Conservation (phyloP, 768 basidiomycete genomes). For the Mycena filopes region DNA sequence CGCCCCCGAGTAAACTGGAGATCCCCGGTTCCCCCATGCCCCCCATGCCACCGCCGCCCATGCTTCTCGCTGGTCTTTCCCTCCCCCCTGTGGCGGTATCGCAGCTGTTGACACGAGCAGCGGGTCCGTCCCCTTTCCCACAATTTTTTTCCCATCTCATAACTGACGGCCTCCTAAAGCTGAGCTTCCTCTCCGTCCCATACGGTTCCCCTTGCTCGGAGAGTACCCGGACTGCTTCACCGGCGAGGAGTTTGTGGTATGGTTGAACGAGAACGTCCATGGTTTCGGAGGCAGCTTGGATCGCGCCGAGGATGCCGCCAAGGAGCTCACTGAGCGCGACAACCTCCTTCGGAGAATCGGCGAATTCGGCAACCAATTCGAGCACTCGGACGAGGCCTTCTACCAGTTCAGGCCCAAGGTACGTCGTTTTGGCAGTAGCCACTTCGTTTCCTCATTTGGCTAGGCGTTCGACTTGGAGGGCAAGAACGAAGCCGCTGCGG, state of each 20-base stretch:
- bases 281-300: constrained; percentile 84
- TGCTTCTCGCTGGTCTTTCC: constrained; percentile 81
- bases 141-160: neutral
- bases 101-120: constrained; percentile 75
- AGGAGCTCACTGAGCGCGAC: constrained; percentile 69
- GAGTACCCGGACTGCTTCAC: constrained; percentile 89
- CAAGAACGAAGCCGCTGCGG: constrained; percentile 37
- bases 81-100: constrained; percentile 74
- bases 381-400: constrained; percentile 79
- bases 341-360: constrained; percentile 77
- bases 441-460: neutral
- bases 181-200: constrained; percentile 75
- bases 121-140: constrained; percentile 35
- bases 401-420: constrained; percentile 90
- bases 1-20: constrained; percentile 59
- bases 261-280: constrained; percentile 82
- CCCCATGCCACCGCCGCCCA: constrained; percentile 58
- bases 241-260: constrained; percentile 89
- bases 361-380: constrained; percentile 85
- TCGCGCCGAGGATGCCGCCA: constrained; percentile 79
- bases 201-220: constrained; percentile 83
- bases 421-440: constrained; percentile 19
- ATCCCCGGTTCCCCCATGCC: constrained; percentile 47
- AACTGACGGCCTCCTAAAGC: constrained; percentile 31
- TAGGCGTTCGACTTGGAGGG: constrained; percentile 72